phyloP scores from a whole-genome alignment of 345 rosid species.

The Aethionema arabicum region DNA sequence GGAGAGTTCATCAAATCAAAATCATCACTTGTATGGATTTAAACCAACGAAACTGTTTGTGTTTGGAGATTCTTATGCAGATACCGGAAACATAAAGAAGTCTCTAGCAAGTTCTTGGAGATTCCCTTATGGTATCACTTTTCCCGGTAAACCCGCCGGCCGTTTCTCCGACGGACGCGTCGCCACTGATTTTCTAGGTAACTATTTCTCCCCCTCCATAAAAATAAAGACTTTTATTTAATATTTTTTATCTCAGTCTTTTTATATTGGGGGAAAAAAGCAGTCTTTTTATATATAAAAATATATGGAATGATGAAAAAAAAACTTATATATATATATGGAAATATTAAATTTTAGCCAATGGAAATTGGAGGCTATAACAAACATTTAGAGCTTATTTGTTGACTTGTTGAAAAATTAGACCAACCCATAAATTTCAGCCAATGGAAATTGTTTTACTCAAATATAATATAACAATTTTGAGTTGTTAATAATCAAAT shows the following conservation, averaged over 20 bases:
- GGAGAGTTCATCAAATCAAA: slow-evolving; percentile 6
- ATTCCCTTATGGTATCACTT: slow-evolving; percentile 58
- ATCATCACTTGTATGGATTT: slow-evolving; percentile 30
- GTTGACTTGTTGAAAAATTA: no score
- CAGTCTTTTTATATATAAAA: no score
- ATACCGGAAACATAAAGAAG: slow-evolving; percentile 55
- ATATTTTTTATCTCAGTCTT: not conserved
- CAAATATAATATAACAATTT: no score
- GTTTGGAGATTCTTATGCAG: slow-evolving; percentile 67
- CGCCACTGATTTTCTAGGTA: slow-evolving; percentile 58
- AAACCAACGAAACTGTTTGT: slow-evolving; percentile 54
- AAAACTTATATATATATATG: no score
- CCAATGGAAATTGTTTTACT: no score
- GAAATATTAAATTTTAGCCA: no score
- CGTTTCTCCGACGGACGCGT: slow-evolving; percentile 67
- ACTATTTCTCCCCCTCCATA: not conserved
- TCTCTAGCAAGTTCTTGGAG: slow-evolving; percentile 50
- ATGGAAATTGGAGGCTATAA: no score
- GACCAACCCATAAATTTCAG: no score
- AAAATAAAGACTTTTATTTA: not conserved
- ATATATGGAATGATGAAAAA: no score
- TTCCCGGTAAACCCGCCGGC: slow-evolving; percentile 63
- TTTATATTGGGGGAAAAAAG: not conserved
- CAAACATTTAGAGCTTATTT: no score
- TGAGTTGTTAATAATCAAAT: no score